Percentiles rank a stretch among this genome's conserved stretches.
Evolutionary conservation across 2,329 filamentous ascomycete genomes (phyloP).

Genomic region (Furcasterigmium sp.): DNA sequence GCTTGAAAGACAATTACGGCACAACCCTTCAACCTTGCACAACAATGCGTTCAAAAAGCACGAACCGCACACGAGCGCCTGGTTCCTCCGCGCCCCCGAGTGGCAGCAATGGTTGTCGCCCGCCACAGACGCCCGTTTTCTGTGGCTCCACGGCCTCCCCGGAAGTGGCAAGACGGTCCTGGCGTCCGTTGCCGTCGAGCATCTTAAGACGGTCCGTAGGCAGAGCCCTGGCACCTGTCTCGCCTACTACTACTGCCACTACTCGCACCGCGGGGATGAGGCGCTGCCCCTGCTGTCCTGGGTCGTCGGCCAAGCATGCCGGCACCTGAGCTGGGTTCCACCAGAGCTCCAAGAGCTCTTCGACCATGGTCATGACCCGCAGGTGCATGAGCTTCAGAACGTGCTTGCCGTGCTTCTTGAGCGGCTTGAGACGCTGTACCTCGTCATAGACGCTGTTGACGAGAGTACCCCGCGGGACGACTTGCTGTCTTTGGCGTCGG

Average conservation of each 20-base stretch:
- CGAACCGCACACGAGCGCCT: slow-evolving; percentile 1
- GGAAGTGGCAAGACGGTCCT: not conserved
- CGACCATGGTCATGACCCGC: not conserved
- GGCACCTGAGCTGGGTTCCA: not conserved
- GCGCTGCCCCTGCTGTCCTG: not conserved
- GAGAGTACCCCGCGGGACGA: not conserved
- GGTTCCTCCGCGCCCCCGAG: not conserved
- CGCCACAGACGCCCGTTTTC: not conserved
- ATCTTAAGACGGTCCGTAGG: not conserved
- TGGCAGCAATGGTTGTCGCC: not conserved
- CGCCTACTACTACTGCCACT: slow-evolving; percentile 1
- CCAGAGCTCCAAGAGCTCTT: not conserved
- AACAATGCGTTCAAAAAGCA: slow-evolving; percentile 1
- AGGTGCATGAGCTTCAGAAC: not conserved
- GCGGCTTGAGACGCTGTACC: not conserved
- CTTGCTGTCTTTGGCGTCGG: not conserved
- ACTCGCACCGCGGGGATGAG: not conserved
- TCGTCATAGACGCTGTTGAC: not conserved
- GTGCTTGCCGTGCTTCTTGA: not conserved
- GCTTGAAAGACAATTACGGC: slow-evolving; percentile 1
- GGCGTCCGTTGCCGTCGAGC: not conserved
- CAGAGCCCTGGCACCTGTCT: not conserved
- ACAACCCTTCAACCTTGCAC: slow-evolving; percentile 3
- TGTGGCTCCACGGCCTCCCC: not conserved
- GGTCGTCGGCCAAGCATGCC: not conserved